Base-by-base conservation (phyloP, 2,329 filamentous ascomycete species). In the Stagonosporopsis vannaccii region DNA sequence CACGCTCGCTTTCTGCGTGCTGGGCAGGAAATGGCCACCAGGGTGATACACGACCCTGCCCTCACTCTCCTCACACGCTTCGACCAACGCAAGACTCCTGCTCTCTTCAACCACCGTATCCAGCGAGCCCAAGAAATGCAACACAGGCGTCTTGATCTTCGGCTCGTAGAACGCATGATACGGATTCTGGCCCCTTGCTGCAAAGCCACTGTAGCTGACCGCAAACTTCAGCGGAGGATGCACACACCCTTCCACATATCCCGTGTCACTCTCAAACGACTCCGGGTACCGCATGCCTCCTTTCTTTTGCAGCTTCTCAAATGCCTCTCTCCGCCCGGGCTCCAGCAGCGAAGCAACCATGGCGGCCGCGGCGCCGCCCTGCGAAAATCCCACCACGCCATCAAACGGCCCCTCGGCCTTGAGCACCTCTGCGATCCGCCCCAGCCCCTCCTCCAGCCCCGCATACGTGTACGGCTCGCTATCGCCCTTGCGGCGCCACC, bases 21-120 rank as follows among this genome's bases (percentile, higher is more conserved):
- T 87, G 0, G 94, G 94, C 69, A 97, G 85, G 70, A 96, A 92
- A 75, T 98, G 94, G 0, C 93, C 93, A 7, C 94, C 94, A 1
- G 94, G 93, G 76, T 96, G 92, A 66, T 89, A 86, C 48, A 89
- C 81, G 48, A 85, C 81, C 64, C 78, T 82, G 39, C 76, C 79
- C 51, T 82, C 80, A 40, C 72, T 76, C 63, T 84, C 66, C 71
- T 61, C 82, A 73, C 87, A 91, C 42, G 83, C 81, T 22, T 92
- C 87, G 2, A 90, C 82, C 55, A 97, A 77, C 20, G 80, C 84
- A 67, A 84, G 80, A 73, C 86, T 91, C 69, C 91, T 81, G 49
- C 77, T 76, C 79, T 97, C 93, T 28, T 92, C 90, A 0, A 98
- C 93, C 0, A 97, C 91, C 2, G 89, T 91, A 78, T 97, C 94